These are phyloP conservation scores for Neopestalotiopsis sp. DNA, from an alignment of 2,329 filamentous ascomycete genomes.

Conservation along the genomic window DNA sequence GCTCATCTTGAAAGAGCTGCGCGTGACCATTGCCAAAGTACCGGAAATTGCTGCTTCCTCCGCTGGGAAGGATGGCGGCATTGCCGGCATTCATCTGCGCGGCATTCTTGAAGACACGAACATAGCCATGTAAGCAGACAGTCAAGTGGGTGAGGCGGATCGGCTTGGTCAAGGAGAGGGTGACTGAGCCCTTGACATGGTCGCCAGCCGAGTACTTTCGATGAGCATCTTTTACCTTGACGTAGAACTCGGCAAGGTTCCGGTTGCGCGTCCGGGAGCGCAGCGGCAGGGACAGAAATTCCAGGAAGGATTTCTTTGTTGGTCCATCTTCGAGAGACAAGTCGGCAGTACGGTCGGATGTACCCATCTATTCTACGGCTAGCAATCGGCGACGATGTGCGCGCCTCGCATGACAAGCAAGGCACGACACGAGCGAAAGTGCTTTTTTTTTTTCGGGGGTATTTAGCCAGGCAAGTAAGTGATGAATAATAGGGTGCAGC, in stretches of 20 bases:
- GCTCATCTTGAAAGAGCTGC: conserved; percentile 84
- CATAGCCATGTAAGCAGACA: conserved; percentile 78
- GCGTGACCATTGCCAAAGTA: conserved; percentile 80
- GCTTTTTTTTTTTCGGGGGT: neutral
- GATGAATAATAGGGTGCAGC: neutral
- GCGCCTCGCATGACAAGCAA: conserved; percentile 39
- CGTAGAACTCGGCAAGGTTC: conserved; percentile 78
- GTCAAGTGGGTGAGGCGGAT: conserved; percentile 81
- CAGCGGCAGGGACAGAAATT: conserved; percentile 57
- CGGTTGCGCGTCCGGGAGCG: conserved; percentile 67
- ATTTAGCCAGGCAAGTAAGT: neutral
- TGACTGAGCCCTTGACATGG: conserved; percentile 73
- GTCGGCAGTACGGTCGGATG: conserved; percentile 45
- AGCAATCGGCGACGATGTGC: conserved; percentile 30
- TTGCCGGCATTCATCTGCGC: conserved; percentile 53
- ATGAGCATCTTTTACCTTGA: conserved; percentile 78
- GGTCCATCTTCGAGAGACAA: conserved; percentile 45
- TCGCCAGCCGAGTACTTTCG: conserved; percentile 79
- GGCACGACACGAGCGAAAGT: conserved; percentile 1
- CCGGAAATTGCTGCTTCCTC: conserved; percentile 47
- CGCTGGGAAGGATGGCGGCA: conserved; percentile 44
- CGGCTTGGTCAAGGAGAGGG: conserved; percentile 75
- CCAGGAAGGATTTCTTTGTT: conserved; percentile 54
- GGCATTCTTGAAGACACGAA: conserved; percentile 77
- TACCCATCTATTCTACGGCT: conserved; percentile 51